Base-by-base conservation (phyloP, 1,139 yeast genomes). In the Blastobotrys apis region DNA sequence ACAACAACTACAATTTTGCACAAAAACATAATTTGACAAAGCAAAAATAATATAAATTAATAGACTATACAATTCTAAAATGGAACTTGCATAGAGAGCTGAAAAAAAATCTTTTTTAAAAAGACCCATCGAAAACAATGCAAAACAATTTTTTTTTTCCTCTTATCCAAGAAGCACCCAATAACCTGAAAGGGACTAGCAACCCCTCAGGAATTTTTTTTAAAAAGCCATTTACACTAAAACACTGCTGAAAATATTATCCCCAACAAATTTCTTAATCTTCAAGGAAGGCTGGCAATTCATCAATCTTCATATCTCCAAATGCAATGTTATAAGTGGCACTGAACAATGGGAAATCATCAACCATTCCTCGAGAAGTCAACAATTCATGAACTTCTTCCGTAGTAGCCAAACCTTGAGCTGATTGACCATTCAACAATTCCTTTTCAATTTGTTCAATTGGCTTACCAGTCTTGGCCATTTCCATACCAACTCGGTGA, bases 341-440 rank as follows among this genome's bases (percentile, higher is more conserved):
- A 59, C 79, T 86, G 60, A 90, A 83, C 58, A 90, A 75, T 49
- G 97, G 97, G 77, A 84, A 90, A 57, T 87, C 92, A 17, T 75
- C 74, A 50, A 73, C 64, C 67, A 77, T 73, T 45, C 77, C 72
- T 67, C 74, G 75, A 62, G 75, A 74, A 47, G 70, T 74, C 62
- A 90, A 74, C 65, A 90, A 78, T 62, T 84, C 94, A 67, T 85
- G 85, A 43, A 90, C 96, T 72, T 90, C 97, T 67, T 78, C 78
- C 52, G 92, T 77, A 36, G 97, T 90, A 58, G 83, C 77, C 51
- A 88, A 77, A 64, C 97, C 97, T 71, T 90, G 97, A 45, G 96
- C 92, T 47, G 90, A 81, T 72, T 88, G 96, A 43, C 97, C 97
- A 63, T 88, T 86, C 59, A 90, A 74, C 56, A 88, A 72, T 55